phyloP scores from a whole-genome alignment of 345 rosid species.

The Euphorbia pulcherrima region DNA sequence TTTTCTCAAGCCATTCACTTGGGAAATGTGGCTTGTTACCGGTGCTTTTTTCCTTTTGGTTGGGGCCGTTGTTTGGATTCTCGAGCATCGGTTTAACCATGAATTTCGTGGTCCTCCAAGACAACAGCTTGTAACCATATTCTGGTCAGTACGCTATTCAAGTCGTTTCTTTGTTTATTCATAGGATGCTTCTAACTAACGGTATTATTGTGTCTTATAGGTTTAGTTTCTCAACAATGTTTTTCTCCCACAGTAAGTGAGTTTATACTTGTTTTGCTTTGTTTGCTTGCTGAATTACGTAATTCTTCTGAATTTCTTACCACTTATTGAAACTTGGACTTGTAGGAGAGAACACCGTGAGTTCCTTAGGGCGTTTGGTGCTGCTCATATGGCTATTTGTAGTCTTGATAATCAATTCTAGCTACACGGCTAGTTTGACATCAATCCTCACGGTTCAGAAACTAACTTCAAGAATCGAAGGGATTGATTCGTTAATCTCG shows the following conservation, averaged over 20 bases:
- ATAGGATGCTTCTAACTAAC: slow-evolving; percentile 8
- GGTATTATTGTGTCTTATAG: slow-evolving; percentile 47
- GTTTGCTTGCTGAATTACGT: not conserved
- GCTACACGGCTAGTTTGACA: slow-evolving; percentile 94
- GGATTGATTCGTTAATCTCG: slow-evolving; percentile 67
- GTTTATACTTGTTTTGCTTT: slow-evolving; percentile 1
- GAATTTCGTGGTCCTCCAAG: slow-evolving; percentile 92
- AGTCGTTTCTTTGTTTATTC: not conserved
- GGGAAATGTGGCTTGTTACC: slow-evolving; percentile 85
- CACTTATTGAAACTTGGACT: slow-evolving; percentile 15
- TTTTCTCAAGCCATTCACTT: slow-evolving; percentile 80
- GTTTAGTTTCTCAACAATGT: slow-evolving; percentile 99
- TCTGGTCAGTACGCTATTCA: slow-evolving; percentile 53
- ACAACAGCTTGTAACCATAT: slow-evolving; percentile 68
- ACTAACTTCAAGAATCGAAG: slow-evolving; percentile 67
- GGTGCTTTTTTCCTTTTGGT: slow-evolving; percentile 73
- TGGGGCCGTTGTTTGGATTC: slow-evolving; percentile 95
- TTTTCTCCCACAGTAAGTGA: slow-evolving; percentile 90
- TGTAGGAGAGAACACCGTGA: slow-evolving; percentile 84
- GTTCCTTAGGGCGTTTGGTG: slow-evolving; percentile 77
- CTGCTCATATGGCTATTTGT: slow-evolving; percentile 88
- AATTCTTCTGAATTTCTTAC: not conserved
- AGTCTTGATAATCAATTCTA: slow-evolving; percentile 88
- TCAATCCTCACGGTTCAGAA: slow-evolving; percentile 93
- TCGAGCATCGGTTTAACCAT: slow-evolving; percentile 74